Base-by-base conservation (phyloP, 2,329 filamentous ascomycete genomes). In the Lojkania enalia region DNA sequence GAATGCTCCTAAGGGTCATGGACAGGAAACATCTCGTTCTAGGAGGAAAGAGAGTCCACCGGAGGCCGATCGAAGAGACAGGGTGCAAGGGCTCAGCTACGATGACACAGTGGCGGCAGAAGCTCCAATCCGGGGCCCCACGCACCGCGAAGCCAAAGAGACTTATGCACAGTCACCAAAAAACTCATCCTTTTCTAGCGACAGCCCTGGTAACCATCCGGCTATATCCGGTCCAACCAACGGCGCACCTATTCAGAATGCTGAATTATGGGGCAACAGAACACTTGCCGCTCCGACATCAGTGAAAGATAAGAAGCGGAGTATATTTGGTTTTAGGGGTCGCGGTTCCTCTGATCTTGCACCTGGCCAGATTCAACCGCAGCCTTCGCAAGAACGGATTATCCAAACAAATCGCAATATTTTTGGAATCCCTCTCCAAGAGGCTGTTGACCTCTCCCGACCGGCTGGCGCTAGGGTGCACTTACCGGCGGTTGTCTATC, bases 401-500 rank as follows among this genome's bases (percentile, higher is more conserved):
- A 39, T 63, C 12, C 42, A 76, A 73, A 48, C 73, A 71, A 82
- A 13, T 77, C 83, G 68, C 39, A 66, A 58, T 44, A 88, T 90
- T 3, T 99, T 99, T 66, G 94, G 94, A 2, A 86, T 88, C 21
- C 83, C 89, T 4, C 74, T 99, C 40, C 83, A 83, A 6, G 92
- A 97, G 61, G 94, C 94, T 19, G 91, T 96, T 5, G 83, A 88
- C 48, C 88, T 82, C 64, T 91, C 88, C 57, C 79, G 84, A 11
- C 91, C 90, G 0, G 71, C 76, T 11, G 88, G 90, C 44, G 77
- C 88, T 33, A 81, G 84, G 48, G 83, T 90, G 5, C 85, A 87
- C 20, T 75, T 99, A 20, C 94, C 94, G 1, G 88, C 92, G 5
- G 94, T 99, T 2, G 89, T 97, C 6, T 99, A 95, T 72, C 86